These are phyloP conservation scores for Fusarium sp. DNA, from an alignment of 2,329 filamentous ascomycete species.

Conservation along the genomic window DNA sequence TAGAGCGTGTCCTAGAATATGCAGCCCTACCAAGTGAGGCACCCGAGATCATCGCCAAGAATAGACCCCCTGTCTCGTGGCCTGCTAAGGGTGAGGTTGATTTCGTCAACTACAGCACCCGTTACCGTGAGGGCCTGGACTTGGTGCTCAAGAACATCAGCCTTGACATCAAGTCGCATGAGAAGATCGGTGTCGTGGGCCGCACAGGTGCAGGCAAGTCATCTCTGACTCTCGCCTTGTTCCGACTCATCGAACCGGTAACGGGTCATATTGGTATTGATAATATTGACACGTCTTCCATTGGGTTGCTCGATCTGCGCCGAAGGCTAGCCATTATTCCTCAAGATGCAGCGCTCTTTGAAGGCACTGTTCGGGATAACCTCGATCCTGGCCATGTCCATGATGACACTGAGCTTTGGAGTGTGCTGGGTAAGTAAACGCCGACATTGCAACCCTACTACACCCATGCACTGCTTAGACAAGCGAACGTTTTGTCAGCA, in stretches of 20 bases:
- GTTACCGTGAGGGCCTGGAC: slow-evolving; percentile 89
- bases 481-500: slow-evolving; percentile 21
- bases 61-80: slow-evolving; percentile 89
- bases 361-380: slow-evolving; percentile 92
- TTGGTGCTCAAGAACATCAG: slow-evolving; percentile 93
- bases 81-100: slow-evolving; percentile 86
- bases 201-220: slow-evolving; percentile 97
- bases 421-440: slow-evolving; percentile 76
- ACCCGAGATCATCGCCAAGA: slow-evolving; percentile 89
- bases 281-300: slow-evolving; percentile 84
- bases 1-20: slow-evolving; percentile 97
- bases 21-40: slow-evolving; percentile 90
- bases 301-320: slow-evolving; percentile 88
- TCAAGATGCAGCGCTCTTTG: slow-evolving; percentile 95
- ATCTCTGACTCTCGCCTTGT: slow-evolving; percentile 88
- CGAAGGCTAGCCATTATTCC: slow-evolving; percentile 94
- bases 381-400: slow-evolving; percentile 93
- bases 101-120: slow-evolving; percentile 93
- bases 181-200: slow-evolving; percentile 98
- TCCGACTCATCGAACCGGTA: slow-evolving; percentile 91
- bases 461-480: background rate
- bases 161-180: slow-evolving; percentile 90
- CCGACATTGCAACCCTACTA: slow-evolving; percentile 22
- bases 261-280: slow-evolving; percentile 90
- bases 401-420: slow-evolving; percentile 97